Percentiles rank a stretch among this genome's conserved stretches.
Evolutionary conservation across 2,329 filamentous ascomycete genomes (phyloP).

Genomic region (Bipolaris victoriae): DNA sequence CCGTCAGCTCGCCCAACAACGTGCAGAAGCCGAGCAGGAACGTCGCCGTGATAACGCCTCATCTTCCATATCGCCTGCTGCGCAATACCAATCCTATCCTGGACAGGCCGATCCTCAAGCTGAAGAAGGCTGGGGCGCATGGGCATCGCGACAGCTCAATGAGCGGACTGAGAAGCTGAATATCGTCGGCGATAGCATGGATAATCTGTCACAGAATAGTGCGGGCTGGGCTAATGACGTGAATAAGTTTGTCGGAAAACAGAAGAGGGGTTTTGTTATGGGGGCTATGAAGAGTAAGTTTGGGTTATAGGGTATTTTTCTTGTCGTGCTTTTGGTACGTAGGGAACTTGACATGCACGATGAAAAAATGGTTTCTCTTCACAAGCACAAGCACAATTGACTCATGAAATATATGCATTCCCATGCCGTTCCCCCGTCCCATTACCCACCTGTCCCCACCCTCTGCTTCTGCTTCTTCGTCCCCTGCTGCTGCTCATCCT

Average conservation of each 20-base stretch:
- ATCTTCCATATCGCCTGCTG: slow-evolving; percentile 44
- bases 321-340: background rate
- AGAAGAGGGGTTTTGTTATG: slow-evolving; percentile 84
- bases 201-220: slow-evolving; percentile 79
- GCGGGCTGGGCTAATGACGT: slow-evolving; percentile 86
- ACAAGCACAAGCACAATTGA: background rate
- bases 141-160: slow-evolving; percentile 84
- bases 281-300: slow-evolving; percentile 57
- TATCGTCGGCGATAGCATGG: slow-evolving; percentile 83
- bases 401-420: background rate
- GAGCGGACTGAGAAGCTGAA: slow-evolving; percentile 88
- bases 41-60: slow-evolving; percentile 44
- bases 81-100: slow-evolving; percentile 27
- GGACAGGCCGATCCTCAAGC: slow-evolving; percentile 18
- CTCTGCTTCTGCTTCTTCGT: background rate
- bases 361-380: no score
- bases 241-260: slow-evolving; percentile 81
- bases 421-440: background rate
- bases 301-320: slow-evolving; percentile 24
- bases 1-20: slow-evolving; percentile 81
- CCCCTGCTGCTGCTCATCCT: slow-evolving; percentile 3
- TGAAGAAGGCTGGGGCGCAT: slow-evolving; percentile 70
- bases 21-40: slow-evolving; percentile 71
- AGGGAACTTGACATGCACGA: background rate
- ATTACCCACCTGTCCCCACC: no score